Conservation (phyloP, 495 filamentous ascomycete species). For the Lasiosphaeriaceae sp. region DNA sequence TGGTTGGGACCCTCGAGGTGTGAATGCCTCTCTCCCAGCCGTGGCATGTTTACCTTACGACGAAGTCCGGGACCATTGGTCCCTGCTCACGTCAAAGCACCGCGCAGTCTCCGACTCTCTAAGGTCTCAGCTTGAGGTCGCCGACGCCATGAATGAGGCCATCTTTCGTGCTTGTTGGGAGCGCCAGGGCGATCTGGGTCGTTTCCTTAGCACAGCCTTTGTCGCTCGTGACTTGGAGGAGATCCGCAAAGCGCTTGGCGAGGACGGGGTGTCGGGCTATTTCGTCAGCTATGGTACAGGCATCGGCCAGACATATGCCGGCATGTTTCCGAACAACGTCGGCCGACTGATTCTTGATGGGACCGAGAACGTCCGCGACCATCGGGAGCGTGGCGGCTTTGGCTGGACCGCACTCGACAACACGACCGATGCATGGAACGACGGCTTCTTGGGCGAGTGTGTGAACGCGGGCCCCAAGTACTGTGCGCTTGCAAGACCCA, state of each 20-base stretch:
- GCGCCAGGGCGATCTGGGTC: conserved; percentile 38
- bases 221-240: conserved; percentile 49
- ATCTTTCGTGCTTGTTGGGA: conserved; percentile 41
- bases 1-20: conserved; percentile 55
- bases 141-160: conserved; percentile 40
- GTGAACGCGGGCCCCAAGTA: conserved; percentile 40
- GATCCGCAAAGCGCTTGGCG: conserved; percentile 45
- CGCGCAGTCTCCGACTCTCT: conserved; percentile 31
- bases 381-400: conserved; percentile 40
- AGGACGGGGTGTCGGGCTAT: conserved; percentile 55
- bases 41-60: conserved; percentile 48
- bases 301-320: conserved; percentile 55
- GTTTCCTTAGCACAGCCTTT: conserved; percentile 40
- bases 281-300: conserved; percentile 68
- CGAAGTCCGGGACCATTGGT: conserved; percentile 40
- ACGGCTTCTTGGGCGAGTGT: conserved; percentile 47
- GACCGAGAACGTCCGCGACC: conserved; percentile 47
- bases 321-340: conserved; percentile 45
- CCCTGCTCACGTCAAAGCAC: conserved; percentile 34
- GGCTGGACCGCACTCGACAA: conserved; percentile 46
- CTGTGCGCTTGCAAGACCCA: conserved; percentile 37
- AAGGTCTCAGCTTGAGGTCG: conserved; percentile 32
- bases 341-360: conserved; percentile 48
- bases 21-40: conserved; percentile 47
- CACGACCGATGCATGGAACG: conserved; percentile 42